phyloP scores from a whole-genome alignment of 495 filamentous ascomycete species.

The Entonaema liquescens region DNA sequence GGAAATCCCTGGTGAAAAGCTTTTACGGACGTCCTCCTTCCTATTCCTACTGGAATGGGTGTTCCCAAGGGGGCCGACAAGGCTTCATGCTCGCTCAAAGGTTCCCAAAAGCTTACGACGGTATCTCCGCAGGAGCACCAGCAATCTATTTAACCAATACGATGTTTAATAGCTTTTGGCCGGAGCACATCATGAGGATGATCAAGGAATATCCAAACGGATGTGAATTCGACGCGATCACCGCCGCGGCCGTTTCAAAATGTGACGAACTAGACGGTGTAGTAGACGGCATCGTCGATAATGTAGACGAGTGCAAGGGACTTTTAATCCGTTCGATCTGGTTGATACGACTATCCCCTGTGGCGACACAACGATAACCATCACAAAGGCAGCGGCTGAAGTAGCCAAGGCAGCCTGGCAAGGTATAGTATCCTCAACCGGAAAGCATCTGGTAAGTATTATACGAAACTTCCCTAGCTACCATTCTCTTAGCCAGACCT shows the following conservation, averaged over 20 bases:
- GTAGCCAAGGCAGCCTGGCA: slow-evolving; percentile 43
- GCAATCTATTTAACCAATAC: slow-evolving; percentile 43
- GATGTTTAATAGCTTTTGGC: slow-evolving; percentile 20
- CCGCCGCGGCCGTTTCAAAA: slow-evolving; percentile 33
- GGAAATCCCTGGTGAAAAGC: slow-evolving; percentile 30
- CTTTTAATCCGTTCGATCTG: slow-evolving; percentile 28
- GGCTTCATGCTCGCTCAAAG: slow-evolving; percentile 49
- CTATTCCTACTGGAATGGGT: slow-evolving; percentile 52
- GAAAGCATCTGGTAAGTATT: slow-evolving; percentile 8
- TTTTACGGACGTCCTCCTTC: slow-evolving; percentile 46
- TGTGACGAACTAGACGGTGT: slow-evolving; percentile 50
- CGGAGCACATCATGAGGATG: slow-evolving; percentile 35
- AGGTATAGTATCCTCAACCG: slow-evolving; percentile 17
- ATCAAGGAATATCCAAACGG: slow-evolving; percentile 14
- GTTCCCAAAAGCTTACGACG: slow-evolving; percentile 48
- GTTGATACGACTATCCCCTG: slow-evolving; percentile 34
- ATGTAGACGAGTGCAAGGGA: slow-evolving; percentile 28
- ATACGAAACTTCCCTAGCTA: neutral
- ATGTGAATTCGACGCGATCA: slow-evolving; percentile 45
- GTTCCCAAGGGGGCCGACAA: slow-evolving; percentile 50
- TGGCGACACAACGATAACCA: neutral
- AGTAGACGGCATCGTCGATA: slow-evolving; percentile 39
- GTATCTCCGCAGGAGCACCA: slow-evolving; percentile 45
- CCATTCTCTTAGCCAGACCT: neutral
- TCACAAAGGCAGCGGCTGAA: slow-evolving; percentile 33